Percentiles rank a stretch among this genome's conserved stretches.
Evolutionary conservation across 2,329 filamentous ascomycete species (phyloP).

Genomic region (Myriosclerotinia curreyana): DNA sequence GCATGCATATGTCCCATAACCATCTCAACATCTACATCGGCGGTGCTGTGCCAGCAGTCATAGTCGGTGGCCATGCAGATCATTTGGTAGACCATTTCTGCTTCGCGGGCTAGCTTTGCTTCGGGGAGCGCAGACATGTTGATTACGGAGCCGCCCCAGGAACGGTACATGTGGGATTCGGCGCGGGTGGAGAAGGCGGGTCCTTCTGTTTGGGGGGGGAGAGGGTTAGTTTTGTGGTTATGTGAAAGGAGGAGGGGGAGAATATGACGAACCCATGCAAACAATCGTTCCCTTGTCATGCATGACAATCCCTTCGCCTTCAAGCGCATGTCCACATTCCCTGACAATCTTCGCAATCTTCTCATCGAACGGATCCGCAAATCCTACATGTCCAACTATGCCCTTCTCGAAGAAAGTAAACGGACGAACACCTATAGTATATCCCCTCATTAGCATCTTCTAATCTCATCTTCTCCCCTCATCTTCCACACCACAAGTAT

Average conservation of each 20-base stretch:
- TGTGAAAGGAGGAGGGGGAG: background rate
- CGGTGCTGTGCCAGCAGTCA: constrained; percentile 89
- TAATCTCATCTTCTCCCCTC: background rate
- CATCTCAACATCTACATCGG: constrained; percentile 91
- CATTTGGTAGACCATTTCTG: constrained; percentile 95
- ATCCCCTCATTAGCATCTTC: background rate
- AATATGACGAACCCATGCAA: constrained; percentile 73
- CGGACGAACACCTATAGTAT: constrained; percentile 59
- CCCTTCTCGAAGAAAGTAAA: constrained; percentile 96
- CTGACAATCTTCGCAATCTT: constrained; percentile 73
- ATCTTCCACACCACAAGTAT: background rate
- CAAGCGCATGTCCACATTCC: constrained; percentile 69
- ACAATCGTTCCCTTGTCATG: constrained; percentile 83
- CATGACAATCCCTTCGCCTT: constrained; percentile 79
- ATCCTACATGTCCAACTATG: constrained; percentile 89
- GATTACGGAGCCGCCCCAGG: constrained; percentile 91
- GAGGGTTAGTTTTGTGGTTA: background rate
- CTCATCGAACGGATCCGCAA: constrained; percentile 91
- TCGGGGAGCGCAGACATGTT: constrained; percentile 98
- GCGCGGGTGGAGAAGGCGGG: constrained; percentile 96
- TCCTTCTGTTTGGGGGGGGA: constrained; percentile 59
- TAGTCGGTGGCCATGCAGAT: constrained; percentile 99
- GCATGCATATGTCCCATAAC: constrained; percentile 95
- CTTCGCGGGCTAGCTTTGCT: constrained; percentile 92
- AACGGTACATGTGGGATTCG: constrained; percentile 91